Evolutionary conservation across 2,329 filamentous ascomycete genomes (phyloP).

Genomic region (Alternaria rosae): DNA sequence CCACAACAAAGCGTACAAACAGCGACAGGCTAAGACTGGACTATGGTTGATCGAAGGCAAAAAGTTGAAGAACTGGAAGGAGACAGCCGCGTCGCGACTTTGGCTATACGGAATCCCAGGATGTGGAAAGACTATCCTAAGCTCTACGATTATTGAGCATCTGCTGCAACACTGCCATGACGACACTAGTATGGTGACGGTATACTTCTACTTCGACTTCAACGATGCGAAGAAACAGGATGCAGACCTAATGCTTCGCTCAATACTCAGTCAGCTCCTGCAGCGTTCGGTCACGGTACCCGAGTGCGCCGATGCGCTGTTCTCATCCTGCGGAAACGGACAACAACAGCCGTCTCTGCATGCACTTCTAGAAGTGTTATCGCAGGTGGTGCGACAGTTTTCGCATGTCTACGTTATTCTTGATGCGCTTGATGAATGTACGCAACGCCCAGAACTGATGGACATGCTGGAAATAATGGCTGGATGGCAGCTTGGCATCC

Average conservation of each 20-base stretch:
- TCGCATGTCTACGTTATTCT: constrained; percentile 27
- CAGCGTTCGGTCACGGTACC: constrained; percentile 19
- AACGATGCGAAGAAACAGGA: constrained; percentile 49
- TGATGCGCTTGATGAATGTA: constrained; percentile 42
- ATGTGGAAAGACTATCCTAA: constrained; percentile 55
- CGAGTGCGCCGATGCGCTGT: constrained; percentile 32
- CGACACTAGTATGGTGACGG: constrained; percentile 13
- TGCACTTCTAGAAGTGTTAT: constrained; percentile 28
- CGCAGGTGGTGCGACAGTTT: constrained; percentile 35
- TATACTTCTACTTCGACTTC: constrained; percentile 48
- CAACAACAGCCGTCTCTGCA: constrained; percentile 29
- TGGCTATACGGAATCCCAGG: constrained; percentile 54
- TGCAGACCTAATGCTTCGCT: constrained; percentile 46
- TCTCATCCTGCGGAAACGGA: constrained; percentile 31
- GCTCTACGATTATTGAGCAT: constrained; percentile 48
- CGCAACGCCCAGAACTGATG: constrained; percentile 30
- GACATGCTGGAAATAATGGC: constrained; percentile 25
- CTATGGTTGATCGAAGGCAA: constrained; percentile 46
- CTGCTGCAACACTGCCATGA: constrained; percentile 24
- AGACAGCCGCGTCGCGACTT: constrained; percentile 34
- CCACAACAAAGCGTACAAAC: constrained; percentile 38
- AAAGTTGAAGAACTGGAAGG: constrained; percentile 44
- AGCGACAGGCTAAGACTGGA: constrained; percentile 44
- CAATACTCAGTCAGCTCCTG: constrained; percentile 49
- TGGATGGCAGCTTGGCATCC: constrained; percentile 28